Evolutionary conservation across 73 alveolate species (phyloP).

Genomic region (Symbiodinium natans): DNA sequence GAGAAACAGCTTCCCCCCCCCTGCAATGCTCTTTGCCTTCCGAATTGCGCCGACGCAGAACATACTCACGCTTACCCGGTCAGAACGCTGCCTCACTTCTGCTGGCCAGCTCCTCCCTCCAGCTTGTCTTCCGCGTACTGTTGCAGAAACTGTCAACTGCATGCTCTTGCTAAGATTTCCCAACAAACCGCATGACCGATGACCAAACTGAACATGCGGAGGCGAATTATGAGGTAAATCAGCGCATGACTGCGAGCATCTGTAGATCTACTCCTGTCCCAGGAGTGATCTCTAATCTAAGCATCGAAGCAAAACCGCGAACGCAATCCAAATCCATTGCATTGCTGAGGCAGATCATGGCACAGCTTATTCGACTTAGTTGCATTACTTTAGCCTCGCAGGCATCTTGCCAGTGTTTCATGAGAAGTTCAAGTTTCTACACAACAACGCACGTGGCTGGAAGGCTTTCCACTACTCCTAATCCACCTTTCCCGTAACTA

Average conservation of each 20-base stretch:
- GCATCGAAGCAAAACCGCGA: too few species aligned
- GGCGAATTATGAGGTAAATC: background rate
- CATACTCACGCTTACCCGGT: too few species aligned
- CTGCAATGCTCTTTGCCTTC: background rate
- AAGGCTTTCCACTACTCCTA: background rate
- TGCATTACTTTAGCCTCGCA: background rate
- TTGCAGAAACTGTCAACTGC: too few species aligned
- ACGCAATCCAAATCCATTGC: background rate
- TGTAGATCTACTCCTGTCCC: too few species aligned
- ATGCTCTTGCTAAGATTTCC: too few species aligned
- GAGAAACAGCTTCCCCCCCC: too few species aligned
- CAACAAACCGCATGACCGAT: too few species aligned
- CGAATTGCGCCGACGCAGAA: background rate
- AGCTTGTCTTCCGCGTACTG: background rate
- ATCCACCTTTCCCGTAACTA: conserved; percentile 26
- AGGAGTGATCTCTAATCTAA: too few species aligned
- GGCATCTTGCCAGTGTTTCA: background rate
- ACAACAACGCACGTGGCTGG: too few species aligned
- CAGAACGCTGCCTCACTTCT: background rate
- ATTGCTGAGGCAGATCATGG: background rate
- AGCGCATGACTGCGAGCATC: background rate
- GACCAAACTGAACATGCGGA: too few species aligned
- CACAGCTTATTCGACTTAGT: too few species aligned
- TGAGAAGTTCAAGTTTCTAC: background rate
- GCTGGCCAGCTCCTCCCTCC: background rate